These are phyloP conservation scores for Colletotrichum karsti DNA, from an alignment of 2,329 filamentous ascomycete genomes.

Conservation along the genomic window DNA sequence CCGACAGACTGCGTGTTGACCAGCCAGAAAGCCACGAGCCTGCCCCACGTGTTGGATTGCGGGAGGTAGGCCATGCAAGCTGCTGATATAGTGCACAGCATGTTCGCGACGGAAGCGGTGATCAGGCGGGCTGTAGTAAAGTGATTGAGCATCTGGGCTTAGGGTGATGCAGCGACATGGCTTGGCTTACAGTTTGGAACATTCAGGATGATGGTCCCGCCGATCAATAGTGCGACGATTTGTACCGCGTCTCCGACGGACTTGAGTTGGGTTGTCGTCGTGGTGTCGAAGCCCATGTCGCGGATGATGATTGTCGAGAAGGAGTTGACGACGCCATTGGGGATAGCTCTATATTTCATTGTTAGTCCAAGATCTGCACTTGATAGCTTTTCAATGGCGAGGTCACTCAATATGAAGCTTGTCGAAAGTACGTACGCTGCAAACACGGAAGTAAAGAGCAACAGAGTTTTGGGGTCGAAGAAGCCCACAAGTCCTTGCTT, in stretches of 20 bases:
- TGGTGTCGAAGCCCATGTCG: not conserved
- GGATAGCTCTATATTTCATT: not conserved
- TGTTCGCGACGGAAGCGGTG: not conserved
- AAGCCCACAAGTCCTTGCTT: conserved; percentile 37
- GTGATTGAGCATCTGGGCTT: too few species aligned
- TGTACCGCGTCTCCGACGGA: not conserved
- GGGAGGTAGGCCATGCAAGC: not conserved
- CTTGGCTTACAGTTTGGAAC: not conserved
- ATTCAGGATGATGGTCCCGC: not conserved
- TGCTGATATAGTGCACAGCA: not conserved
- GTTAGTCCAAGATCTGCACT: too few species aligned
- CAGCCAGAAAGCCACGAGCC: not conserved
- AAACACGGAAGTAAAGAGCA: not conserved
- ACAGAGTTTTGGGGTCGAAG: not conserved
- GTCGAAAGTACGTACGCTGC: not conserved
- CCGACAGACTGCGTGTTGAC: not conserved
- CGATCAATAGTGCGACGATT: not conserved
- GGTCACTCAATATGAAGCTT: too few species aligned
- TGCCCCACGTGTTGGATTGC: not conserved
- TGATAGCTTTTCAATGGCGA: not conserved
- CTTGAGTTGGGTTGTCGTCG: not conserved
- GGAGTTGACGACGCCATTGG: not conserved
- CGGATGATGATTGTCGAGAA: not conserved
- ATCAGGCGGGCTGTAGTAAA: not conserved
- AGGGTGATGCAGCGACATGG: too few species aligned